Conservation (phyloP, 768 basidiomycete species). For the Podaxis sp. region DNA sequence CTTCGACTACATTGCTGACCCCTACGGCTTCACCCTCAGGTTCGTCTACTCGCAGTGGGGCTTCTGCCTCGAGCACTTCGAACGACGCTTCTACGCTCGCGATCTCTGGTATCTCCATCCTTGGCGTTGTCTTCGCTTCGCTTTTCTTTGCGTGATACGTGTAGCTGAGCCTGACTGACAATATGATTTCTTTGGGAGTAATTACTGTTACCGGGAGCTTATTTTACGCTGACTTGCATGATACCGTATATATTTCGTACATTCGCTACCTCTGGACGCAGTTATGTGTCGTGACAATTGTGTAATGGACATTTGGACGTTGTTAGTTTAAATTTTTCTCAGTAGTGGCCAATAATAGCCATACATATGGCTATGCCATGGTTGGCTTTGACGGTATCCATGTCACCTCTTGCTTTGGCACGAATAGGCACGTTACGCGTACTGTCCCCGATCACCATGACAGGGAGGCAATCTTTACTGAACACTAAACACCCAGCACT, state of each 20-base stretch:
- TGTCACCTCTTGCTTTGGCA: too few relatives aligned
- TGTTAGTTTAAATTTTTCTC: neutral
- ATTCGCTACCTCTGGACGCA: neutral
- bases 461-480: too few relatives aligned
- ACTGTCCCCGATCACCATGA: too few relatives aligned
- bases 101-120: conserved; percentile 18
- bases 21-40: neutral
- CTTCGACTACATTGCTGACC: neutral
- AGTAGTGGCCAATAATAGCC: neutral
- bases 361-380: too few relatives aligned
- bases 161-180: neutral
- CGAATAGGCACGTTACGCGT: too few relatives aligned
- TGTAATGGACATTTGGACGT: neutral
- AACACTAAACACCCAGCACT: too few relatives aligned
- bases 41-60: neutral
- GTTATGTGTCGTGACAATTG: neutral
- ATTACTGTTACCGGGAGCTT: neutral
- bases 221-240: neutral
- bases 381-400: too few relatives aligned
- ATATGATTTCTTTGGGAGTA: neutral
- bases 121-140: conserved; percentile 17
- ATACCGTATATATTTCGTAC: neutral
- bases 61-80: neutral
- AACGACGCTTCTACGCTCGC: conserved; percentile 18
- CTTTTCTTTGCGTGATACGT: conserved; percentile 15